phyloP scores from a whole-genome alignment of 2,329 filamentous ascomycete species.

The Cytospora paraplurivora region DNA sequence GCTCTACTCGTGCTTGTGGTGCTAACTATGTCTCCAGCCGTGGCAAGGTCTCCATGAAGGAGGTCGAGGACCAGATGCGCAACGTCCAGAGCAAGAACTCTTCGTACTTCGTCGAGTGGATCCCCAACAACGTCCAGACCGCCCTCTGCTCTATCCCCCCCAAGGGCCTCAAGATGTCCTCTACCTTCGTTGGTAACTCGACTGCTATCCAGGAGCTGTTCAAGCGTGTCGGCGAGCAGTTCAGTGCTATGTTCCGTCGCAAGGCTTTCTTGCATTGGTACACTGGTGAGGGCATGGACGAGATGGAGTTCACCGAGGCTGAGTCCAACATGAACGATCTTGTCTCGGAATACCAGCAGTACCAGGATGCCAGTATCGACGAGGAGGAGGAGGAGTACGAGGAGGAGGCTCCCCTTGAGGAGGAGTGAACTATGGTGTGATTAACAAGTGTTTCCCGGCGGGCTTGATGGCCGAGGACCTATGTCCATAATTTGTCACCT shows the following conservation, averaged over 20 bases:
- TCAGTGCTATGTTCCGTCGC: conserved; percentile 99
- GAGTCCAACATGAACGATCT: conserved; percentile 99
- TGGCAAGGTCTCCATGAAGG: conserved; percentile 99
- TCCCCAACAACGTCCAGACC: conserved; percentile 99
- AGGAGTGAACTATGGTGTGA: conserved; percentile 47
- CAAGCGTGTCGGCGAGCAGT: conserved; percentile 99
- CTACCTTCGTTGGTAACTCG: conserved; percentile 98
- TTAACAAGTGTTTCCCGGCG: conserved; percentile 16
- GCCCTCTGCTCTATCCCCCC: conserved; percentile 98
- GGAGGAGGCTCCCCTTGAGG: conserved; percentile 78
- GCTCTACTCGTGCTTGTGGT: neutral
- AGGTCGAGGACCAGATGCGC: conserved; percentile 99
- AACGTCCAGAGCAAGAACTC: conserved; percentile 99
- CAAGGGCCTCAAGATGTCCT: conserved; percentile 97
- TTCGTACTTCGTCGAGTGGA: conserved; percentile 99
- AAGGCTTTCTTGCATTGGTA: conserved; percentile 99
- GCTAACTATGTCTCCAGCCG: conserved; percentile 60
- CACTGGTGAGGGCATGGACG: conserved; percentile 99
- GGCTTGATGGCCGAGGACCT: conserved; percentile 22
- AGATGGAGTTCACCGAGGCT: conserved; percentile 99
- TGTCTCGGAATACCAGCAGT: conserved; percentile 99
- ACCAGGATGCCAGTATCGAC: conserved; percentile 97
- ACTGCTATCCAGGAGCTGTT: conserved; percentile 99
- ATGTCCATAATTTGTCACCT: conserved; percentile 25
- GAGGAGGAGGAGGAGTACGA: conserved; percentile 97